Percentiles rank a stretch among this genome's conserved stretches.
Conservation (phyloP, 768 basidiomycete species). For the Boletus fagicola region DNA sequence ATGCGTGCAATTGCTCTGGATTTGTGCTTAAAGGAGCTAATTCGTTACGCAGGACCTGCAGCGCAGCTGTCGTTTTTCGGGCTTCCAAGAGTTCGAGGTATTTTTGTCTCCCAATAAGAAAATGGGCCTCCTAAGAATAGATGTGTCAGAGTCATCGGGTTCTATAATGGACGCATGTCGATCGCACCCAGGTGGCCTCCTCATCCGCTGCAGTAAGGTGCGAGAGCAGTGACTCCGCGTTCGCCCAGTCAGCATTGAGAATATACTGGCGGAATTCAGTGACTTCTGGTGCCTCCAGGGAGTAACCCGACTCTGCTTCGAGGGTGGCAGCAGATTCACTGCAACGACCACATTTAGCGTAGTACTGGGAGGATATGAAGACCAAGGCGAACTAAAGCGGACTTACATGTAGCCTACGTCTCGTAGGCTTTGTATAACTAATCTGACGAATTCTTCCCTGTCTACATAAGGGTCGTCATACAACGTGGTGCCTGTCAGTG, state of each 20-base stretch:
- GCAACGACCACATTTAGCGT: slow-evolving; percentile 16
- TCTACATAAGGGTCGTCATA: slow-evolving; percentile 79
- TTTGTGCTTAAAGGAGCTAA: slow-evolving; percentile 80
- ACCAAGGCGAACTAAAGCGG: slow-evolving; percentile 1
- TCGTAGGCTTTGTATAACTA: slow-evolving; percentile 84
- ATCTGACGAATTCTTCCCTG: slow-evolving; percentile 86
- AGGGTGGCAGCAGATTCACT: slow-evolving; percentile 88
- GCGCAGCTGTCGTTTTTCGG: slow-evolving; percentile 73
- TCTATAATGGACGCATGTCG: slow-evolving; percentile 25
- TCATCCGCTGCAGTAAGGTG: slow-evolving; percentile 68
- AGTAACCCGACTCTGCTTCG: slow-evolving; percentile 91
- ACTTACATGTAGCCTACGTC: slow-evolving; percentile 81
- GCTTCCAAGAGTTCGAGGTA: slow-evolving; percentile 91
- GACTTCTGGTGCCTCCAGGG: slow-evolving; percentile 75
- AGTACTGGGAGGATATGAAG: slow-evolving; percentile 4
- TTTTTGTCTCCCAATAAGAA: slow-evolving; percentile 92
- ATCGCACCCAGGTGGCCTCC: slow-evolving; percentile 63
- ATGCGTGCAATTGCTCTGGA: slow-evolving; percentile 75
- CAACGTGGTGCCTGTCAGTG: slow-evolving; percentile 67
- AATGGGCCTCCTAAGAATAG: slow-evolving; percentile 65
- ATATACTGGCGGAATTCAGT: slow-evolving; percentile 79
- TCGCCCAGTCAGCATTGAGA: slow-evolving; percentile 75
- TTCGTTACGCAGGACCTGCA: slow-evolving; percentile 84
- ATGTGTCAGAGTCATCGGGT: slow-evolving; percentile 19
- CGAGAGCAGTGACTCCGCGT: slow-evolving; percentile 68